These are phyloP conservation scores for Zymoseptoria pseudotritici DNA, from an alignment of 2,329 filamentous ascomycete species.

Conservation along the genomic window DNA sequence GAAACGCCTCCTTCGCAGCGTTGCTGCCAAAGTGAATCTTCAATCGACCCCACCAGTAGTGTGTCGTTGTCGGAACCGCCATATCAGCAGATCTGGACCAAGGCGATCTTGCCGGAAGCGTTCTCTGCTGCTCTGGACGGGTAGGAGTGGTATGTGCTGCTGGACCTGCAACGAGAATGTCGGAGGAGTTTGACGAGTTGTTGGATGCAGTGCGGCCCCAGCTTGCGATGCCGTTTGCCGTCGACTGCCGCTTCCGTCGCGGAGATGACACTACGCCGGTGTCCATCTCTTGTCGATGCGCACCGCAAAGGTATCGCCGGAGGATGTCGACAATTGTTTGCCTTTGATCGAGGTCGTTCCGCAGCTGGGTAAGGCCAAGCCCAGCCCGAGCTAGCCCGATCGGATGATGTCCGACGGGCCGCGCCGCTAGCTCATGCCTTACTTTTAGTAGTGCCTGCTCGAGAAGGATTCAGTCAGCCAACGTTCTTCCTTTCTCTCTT, in stretches of 20 bases:
- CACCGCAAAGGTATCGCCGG: not conserved
- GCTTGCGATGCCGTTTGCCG: not conserved
- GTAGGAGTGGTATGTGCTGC: slow-evolving; percentile 4
- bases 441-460: not conserved
- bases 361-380: not conserved
- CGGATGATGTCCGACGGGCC: not conserved
- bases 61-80: not conserved
- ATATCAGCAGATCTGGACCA: not conserved
- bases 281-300: not conserved
- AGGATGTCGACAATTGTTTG: not conserved
- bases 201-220: slow-evolving; percentile 11
- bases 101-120: not conserved
- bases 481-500: not conserved
- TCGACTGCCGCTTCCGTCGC: not conserved
- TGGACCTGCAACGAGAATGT: slow-evolving; percentile 20
- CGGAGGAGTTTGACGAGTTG: slow-evolving; percentile 20
- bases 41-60: not conserved
- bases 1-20: not conserved
- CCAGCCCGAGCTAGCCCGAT: not conserved
- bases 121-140: not conserved
- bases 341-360: not conserved
- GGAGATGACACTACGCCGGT: not conserved
- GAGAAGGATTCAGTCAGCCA: not conserved
- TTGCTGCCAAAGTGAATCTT: not conserved
- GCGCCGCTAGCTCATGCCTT: not conserved